Base-by-base conservation (phyloP, 1,284 basidiomycete species). In the Trametes sp. region DNA sequence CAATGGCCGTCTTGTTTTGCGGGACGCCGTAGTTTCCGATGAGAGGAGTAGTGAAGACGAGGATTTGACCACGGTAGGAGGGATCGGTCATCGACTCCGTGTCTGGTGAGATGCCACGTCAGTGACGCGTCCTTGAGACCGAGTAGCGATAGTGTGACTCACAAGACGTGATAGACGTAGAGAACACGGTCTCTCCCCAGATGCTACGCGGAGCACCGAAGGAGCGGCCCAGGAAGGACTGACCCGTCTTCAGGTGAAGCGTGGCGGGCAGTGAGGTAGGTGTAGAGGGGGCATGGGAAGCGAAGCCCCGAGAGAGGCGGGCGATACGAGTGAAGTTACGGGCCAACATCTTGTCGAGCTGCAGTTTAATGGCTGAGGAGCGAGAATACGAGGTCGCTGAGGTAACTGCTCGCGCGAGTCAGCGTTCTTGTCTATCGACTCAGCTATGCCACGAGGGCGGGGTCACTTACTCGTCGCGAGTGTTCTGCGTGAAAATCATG, bases 51-150 rank as follows among this genome's bases (percentile, higher is more conserved):
- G 97, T 99, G 81, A 99, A 99, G 63, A 98, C 96, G 65, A 99
- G 87, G 71, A 99, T 95, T 80, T 99, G 98, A 57, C 95, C 93
- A 38, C 95, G 93, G 80, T 99, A 99, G 10, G 98, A 99, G 7
- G 97, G 97, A 76, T 99, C 97, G 50, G 97, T 99, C 95, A 99
- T 98, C 16, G 96, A 98, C 80, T 99, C 98, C 59, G 96, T 98
- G 79, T 99, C 94, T 95, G 69, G 57, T 57, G 60, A 1, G 44
- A 38, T 28, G 54, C 70, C 52, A 71, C 63, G 49, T 56, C 57
- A 62, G 36, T 36, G 59, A 13, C 41, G 26, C 38, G 16, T 19
- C 14, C n/a, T 9, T 13, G 16, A 11, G 48, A 33, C 38, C 1
- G n/a, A 33, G 19, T 33, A 28, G 36, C 48, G 35, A 49, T 56